Percentiles rank a stretch among this genome's conserved stretches.
These are phyloP conservation scores for Galeopsis tetrahit DNA, from an alignment of 257 asterid genomes.

Conservation along the genomic window DNA sequence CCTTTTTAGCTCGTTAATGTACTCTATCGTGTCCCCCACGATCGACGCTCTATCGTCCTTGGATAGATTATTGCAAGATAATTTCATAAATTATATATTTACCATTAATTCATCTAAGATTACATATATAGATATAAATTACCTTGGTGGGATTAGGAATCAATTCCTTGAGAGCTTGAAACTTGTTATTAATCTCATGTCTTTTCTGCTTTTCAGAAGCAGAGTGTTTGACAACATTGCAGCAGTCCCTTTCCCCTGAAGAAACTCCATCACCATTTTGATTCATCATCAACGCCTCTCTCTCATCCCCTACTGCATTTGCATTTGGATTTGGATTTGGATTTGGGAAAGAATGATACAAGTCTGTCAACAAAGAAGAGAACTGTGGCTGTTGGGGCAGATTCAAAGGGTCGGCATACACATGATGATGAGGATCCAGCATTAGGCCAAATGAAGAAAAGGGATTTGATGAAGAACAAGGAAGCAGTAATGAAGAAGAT, in stretches of 20 bases:
- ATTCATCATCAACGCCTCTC: neutral
- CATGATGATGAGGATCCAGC: neutral
- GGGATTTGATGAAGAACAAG: too few relatives aligned
- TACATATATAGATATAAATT: neutral
- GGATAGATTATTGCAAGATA: neutral
- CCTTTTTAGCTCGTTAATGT: conserved; percentile 73
- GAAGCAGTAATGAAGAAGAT: neutral
- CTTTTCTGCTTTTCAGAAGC: conserved; percentile 83
- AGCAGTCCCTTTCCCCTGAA: neutral
- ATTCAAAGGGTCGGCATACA: neutral
- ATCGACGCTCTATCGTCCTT: conserved; percentile 69
- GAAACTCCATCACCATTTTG: neutral
- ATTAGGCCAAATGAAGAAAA: neutral
- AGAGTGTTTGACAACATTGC: conserved; percentile 49
- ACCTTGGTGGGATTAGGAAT: conserved; percentile 85
- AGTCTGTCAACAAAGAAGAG: neutral
- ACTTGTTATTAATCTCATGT: conserved; percentile 62
- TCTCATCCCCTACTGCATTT: neutral
- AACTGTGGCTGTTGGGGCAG: neutral
- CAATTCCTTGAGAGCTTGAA: conserved; percentile 52
- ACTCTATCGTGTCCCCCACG: conserved; percentile 58
- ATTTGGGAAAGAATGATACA: conserved; percentile 1
- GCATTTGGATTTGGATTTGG: too few relatives aligned
- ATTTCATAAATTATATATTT: neutral
- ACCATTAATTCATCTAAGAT: neutral